Percentiles rank a stretch among this genome's conserved stretches.
These are phyloP conservation scores for Clausena lansium DNA, from an alignment of 345 rosid genomes.

Conservation along the genomic window DNA sequence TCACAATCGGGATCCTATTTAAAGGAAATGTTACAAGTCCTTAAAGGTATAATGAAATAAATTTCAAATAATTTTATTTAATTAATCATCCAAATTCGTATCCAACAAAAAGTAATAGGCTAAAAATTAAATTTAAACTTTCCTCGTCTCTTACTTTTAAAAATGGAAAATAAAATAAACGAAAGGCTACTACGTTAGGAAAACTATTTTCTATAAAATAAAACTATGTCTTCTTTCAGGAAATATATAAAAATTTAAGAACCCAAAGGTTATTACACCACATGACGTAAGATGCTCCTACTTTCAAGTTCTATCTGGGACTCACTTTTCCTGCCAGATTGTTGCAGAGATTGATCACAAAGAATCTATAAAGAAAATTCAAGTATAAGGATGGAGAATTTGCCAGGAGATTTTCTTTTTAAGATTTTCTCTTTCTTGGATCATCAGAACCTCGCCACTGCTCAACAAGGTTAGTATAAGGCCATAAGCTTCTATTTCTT, in stretches of 20 bases:
- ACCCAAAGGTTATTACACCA: not conserved
- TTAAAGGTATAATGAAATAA: no score
- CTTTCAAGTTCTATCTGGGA: not conserved
- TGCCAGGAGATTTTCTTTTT: conserved; percentile 44
- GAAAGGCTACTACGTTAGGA: no score
- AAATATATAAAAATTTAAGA: no score
- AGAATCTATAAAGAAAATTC: not conserved
- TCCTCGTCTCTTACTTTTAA: no score
- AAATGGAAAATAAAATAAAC: no score
- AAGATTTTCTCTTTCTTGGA: conserved; percentile 47
- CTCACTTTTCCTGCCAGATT: not conserved
- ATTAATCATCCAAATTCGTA: no score
- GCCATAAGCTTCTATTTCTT: not conserved
- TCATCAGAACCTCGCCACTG: conserved; percentile 48
- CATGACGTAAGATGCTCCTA: not conserved
- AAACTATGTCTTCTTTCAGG: not conserved
- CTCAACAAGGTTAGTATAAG: conserved; percentile 53
- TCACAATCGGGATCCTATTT: no score
- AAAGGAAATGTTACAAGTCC: no score
- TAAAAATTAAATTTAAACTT: no score
- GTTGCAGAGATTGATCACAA: not conserved
- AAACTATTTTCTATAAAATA: no score
- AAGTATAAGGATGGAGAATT: conserved; percentile 33
- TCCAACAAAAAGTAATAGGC: no score
- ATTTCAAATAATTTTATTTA: no score